phyloP scores from a whole-genome alignment of 176 grass and related monocot species.

The Elaeis guineensis region DNA sequence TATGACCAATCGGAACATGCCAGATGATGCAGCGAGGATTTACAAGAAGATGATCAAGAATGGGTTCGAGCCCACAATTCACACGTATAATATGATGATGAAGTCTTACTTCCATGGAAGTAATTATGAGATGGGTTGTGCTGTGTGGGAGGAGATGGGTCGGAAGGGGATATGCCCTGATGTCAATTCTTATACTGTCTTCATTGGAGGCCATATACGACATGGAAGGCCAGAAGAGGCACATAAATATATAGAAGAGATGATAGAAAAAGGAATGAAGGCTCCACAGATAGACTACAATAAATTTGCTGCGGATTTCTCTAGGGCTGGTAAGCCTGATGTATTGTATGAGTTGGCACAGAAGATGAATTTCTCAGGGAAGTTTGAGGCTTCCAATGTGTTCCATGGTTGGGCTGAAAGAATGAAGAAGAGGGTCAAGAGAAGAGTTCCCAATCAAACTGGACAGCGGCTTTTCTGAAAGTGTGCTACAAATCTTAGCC shows the following conservation, averaged over 20 bases:
- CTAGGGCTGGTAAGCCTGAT: conserved; percentile 62
- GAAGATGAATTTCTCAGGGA: conserved; percentile 64
- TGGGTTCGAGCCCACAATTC: conserved; percentile 54
- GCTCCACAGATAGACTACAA: conserved; percentile 80
- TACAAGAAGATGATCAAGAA: conserved; percentile 89
- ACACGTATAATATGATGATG: conserved; percentile 99
- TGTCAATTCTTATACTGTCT: conserved; percentile 76
- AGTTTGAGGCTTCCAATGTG: conserved; percentile 52
- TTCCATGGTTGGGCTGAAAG: conserved; percentile 59
- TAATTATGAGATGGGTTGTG: conserved; percentile 68
- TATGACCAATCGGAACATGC: conserved; percentile 61
- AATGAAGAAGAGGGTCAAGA: conserved; percentile 39
- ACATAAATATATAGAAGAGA: conserved; percentile 65
- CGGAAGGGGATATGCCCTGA: conserved; percentile 72
- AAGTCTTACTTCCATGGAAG: conserved; percentile 70
- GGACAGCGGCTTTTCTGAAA: conserved; percentile 3
- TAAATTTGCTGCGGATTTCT: conserved; percentile 83
- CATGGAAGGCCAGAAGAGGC: conserved; percentile 55
- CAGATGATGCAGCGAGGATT: conserved; percentile 58
- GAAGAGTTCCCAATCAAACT: conserved; percentile 7
- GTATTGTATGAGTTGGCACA: conserved; percentile 69
- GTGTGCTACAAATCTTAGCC: not conserved
- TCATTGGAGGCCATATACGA: conserved; percentile 76
- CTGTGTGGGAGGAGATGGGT: conserved; percentile 69
- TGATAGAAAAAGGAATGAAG: conserved; percentile 87